Conservation (phyloP, 1,139 yeast genomes). For the Lodderomyces pseudojiufengensis region DNA sequence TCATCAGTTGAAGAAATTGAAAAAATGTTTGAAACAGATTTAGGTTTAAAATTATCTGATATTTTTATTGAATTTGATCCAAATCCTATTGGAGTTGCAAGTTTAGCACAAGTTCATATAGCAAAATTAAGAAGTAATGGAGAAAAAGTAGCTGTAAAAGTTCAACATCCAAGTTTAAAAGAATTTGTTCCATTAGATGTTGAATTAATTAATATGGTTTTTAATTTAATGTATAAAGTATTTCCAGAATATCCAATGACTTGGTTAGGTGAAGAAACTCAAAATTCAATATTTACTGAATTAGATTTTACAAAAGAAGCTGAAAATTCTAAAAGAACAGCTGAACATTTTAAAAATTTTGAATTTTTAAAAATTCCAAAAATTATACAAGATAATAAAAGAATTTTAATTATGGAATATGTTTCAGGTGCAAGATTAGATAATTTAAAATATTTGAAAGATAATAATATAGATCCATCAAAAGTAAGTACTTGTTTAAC, state of each 20-base stretch:
- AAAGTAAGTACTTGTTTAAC: slow-evolving; percentile 84
- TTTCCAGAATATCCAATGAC: slow-evolving; percentile 92
- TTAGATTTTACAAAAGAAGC: slow-evolving; percentile 88
- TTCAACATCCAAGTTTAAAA: slow-evolving; percentile 86
- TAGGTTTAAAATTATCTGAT: slow-evolving; percentile 61
- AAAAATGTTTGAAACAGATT: slow-evolving; percentile 62
- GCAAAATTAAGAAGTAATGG: slow-evolving; percentile 65
- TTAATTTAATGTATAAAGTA: slow-evolving; percentile 65
- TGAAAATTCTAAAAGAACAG: slow-evolving; percentile 66
- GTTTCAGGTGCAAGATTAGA: slow-evolving; percentile 82
- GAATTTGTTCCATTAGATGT: slow-evolving; percentile 92
- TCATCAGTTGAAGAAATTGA: slow-evolving; percentile 69
- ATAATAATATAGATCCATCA: slow-evolving; percentile 63
- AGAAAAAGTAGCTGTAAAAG: slow-evolving; percentile 83
- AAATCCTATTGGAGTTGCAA: slow-evolving; percentile 89
- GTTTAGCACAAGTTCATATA: slow-evolving; percentile 90
- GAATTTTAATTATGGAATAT: slow-evolving; percentile 87
- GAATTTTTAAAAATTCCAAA: slow-evolving; percentile 83
- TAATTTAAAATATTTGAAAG: slow-evolving; percentile 59
- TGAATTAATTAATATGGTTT: slow-evolving; percentile 70
- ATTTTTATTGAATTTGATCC: slow-evolving; percentile 64
- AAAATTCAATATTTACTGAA: slow-evolving; percentile 80
- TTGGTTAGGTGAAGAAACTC: slow-evolving; percentile 93
- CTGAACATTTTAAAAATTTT: slow-evolving; percentile 57
- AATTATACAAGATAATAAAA: slow-evolving; percentile 59